These are phyloP conservation scores for Vaccinium corymbosum DNA, from an alignment of 148 eudicot species.

Conservation along the genomic window DNA sequence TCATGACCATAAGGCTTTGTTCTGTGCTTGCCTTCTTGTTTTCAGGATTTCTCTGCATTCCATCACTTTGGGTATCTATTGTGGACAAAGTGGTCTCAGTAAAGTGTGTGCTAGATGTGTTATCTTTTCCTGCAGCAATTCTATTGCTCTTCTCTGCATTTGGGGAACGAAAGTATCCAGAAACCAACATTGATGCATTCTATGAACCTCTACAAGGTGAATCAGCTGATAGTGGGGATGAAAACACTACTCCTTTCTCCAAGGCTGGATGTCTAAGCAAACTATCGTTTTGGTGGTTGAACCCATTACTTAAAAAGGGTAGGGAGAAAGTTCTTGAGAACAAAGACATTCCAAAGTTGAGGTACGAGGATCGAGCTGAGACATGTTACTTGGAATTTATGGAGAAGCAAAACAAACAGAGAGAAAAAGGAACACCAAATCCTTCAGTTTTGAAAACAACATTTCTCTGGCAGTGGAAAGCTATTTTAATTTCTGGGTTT, in stretches of 20 bases:
- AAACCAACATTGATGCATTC: conserved; percentile 2
- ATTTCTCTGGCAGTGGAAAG: conserved; percentile 42
- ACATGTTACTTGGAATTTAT: conserved; percentile 37
- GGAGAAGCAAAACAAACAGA: conserved; percentile 26
- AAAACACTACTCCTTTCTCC: conserved; percentile 28
- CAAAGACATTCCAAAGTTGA: conserved; percentile 49
- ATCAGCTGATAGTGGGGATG: not conserved
- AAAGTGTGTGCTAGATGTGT: conserved; percentile 41
- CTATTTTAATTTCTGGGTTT: conserved; percentile 36
- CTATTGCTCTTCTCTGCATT: conserved; percentile 58
- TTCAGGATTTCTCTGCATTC: conserved; percentile 23
- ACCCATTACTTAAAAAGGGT: conserved; percentile 53
- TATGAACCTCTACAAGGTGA: conserved; percentile 30
- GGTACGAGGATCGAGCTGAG: conserved; percentile 37
- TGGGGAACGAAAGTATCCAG: conserved; percentile 37
- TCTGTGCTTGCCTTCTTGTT: conserved; percentile 15
- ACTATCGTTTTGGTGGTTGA: conserved; percentile 66
- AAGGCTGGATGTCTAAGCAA: conserved; percentile 44
- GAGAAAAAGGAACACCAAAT: conserved; percentile 9
- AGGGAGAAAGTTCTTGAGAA: conserved; percentile 37
- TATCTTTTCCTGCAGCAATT: conserved; percentile 55
- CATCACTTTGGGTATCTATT: conserved; percentile 15
- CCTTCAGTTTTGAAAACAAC: conserved; percentile 30
- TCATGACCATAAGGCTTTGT: not conserved
- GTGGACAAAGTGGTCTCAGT: conserved; percentile 11